Conservation (phyloP, 306 rosid genomes). For the Mimosa bimucronata region DNA sequence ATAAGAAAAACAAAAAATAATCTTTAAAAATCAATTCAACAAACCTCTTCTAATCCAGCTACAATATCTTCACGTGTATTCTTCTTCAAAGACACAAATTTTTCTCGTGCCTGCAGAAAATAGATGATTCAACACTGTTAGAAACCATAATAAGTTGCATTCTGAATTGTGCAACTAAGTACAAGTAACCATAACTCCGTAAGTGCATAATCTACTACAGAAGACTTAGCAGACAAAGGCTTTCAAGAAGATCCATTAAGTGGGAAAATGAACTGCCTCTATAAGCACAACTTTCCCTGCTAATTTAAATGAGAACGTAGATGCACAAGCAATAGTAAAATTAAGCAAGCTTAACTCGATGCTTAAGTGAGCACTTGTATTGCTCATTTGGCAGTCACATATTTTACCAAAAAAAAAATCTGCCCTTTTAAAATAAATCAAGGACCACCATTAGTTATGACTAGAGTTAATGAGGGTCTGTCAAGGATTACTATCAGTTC, state of each 20-base stretch:
- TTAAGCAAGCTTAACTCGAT: conserved; percentile 18
- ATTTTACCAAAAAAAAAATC: not conserved
- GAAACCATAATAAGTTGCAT: conserved; percentile 23
- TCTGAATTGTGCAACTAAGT: conserved; percentile 14
- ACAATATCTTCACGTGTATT: conserved; percentile 84
- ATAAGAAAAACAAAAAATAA: not conserved
- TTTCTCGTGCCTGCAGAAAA: conserved; percentile 78
- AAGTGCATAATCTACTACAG: conserved; percentile 16
- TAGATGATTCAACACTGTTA: conserved; percentile 32
- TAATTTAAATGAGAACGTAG: conserved; percentile 18
- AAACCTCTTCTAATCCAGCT: conserved; percentile 91
- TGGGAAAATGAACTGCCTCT: conserved; percentile 13
- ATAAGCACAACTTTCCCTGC: conserved; percentile 2
- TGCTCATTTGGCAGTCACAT: conserved; percentile 9
- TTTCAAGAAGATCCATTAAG: conserved; percentile 21
- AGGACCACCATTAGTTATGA: conserved; percentile 1
- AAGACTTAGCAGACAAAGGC: conserved; percentile 23
- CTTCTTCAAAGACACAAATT: conserved; percentile 89
- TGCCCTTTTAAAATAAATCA: not conserved
- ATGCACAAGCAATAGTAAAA: conserved; percentile 14
- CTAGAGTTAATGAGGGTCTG: not conserved
- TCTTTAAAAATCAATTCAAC: conserved; percentile 40
- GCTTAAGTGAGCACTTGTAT: not conserved
- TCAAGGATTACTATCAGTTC: conserved; percentile 12
- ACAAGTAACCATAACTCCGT: conserved; percentile 33